Evolutionary conservation across 2,329 filamentous ascomycete species (phyloP), one percentile per base, ranked within the genome.

Genomic region (Fusarium sp.): DNA sequence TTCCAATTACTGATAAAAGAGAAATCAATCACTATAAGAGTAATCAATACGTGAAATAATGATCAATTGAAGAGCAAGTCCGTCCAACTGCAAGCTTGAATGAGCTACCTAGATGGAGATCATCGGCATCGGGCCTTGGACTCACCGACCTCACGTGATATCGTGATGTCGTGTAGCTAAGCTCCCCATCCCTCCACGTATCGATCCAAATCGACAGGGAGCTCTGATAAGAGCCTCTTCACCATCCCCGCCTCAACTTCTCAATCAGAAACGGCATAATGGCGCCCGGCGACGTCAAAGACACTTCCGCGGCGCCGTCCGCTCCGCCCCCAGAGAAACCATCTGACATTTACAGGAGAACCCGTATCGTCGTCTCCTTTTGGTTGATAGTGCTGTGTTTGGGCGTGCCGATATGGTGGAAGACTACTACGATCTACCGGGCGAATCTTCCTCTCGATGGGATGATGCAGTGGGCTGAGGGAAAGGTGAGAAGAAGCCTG

Each of bases 361-460:
- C 90, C 54, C 87, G 87, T 71, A 92, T 98, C 57, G 91, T 99
- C 71, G 82, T 93, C 70, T 96, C 96, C 14, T 98, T 98, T 83
- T 99, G 96, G 96, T 85, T 91, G 10, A 90, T 98, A 42, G 94
- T 97, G 12, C 81, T 97, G 12, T 88, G 92, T 36, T 84, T 99
- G 11, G 96, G 96, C 6, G 82, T 99, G 74, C 96, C 96, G 65
- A 92, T 97, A 89, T 99, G 96, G 96, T 97, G 94, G 91, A 91
- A 91, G 82, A 98, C 96, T 1, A 99, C 96, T 8, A 93, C 93
- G 1, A 97, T 98, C 62, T 95, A 97, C 82, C 90, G 96, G 62
- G 95, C 96, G 18, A 88, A 91, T 50, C 85, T 99, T 76, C 96
- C 96, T 10, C 83, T 98, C 75, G 89, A 93, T 79, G 89, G 91